These are phyloP conservation scores for Raddia guianensis DNA, from an alignment of 176 grass and related monocot genomes.

Conservation along the genomic window DNA sequence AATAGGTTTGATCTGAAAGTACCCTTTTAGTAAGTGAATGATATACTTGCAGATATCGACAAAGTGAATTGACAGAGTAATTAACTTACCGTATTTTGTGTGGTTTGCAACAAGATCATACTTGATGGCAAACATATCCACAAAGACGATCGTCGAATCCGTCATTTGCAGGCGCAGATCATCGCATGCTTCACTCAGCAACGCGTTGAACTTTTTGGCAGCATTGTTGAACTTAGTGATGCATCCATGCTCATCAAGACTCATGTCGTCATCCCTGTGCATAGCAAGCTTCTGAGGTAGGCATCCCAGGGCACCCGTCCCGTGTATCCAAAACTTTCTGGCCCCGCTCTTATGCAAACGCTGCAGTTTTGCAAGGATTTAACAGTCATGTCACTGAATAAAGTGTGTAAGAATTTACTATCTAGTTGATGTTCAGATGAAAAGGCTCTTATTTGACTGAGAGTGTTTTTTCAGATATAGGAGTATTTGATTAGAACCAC, in stretches of 20 bases:
- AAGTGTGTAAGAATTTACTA: not conserved
- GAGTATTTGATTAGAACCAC: not conserved
- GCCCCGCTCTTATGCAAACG: slow-evolving; percentile 64
- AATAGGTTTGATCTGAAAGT: not conserved
- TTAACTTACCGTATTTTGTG: slow-evolving; percentile 54
- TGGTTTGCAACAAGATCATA: slow-evolving; percentile 82
- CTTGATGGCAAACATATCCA: slow-evolving; percentile 84
- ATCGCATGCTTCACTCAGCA: slow-evolving; percentile 59
- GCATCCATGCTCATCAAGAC: slow-evolving; percentile 65
- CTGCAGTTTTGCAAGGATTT: slow-evolving; percentile 44
- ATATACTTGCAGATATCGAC: not conserved
- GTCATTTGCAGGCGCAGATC: slow-evolving; percentile 51
- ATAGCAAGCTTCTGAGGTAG: slow-evolving; percentile 76
- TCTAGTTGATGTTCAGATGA: not conserved
- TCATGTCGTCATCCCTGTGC: slow-evolving; percentile 44
- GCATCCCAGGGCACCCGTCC: slow-evolving; percentile 73
- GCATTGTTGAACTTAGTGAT: slow-evolving; percentile 54
- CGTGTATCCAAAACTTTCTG: slow-evolving; percentile 80
- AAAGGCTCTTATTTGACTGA: not conserved
- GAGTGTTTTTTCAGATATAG: not conserved
- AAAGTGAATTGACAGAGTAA: not conserved
- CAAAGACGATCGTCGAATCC: slow-evolving; percentile 58
- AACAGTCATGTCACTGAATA: not conserved
- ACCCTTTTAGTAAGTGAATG: not conserved
- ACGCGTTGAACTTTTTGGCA: slow-evolving; percentile 68